Base-by-base conservation (phyloP, 1,139 yeast species). In the Zygosaccharomyces pseudobailii region DNA sequence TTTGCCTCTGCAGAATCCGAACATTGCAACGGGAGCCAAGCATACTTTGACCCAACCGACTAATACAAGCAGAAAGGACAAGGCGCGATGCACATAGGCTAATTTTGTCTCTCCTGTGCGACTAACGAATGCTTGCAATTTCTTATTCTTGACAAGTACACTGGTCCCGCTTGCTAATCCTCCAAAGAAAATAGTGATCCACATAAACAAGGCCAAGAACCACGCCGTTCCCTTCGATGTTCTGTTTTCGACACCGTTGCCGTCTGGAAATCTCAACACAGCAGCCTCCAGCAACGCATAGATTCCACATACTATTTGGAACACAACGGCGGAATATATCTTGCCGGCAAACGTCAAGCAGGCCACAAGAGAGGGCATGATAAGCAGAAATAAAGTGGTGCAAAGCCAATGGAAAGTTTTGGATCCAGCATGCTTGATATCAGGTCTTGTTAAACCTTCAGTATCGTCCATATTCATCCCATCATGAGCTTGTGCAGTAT, bases 21-120 rank as follows among this genome's bases (percentile, higher is more conserved):
- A 80, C 53, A 89, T 66, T 1, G 96, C 85, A 43, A 87, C 82
- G 4, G 92, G 89, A 0, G 95, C 94, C 69, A 90, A 70, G 46
- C 89, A 82, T 31, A 80, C 77, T 55, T 88, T 82, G 6, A 89
- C 84, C 69, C 76, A 72, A 1, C 88, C 90, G 3, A 79, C 72
- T 6, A 81, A 51, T 0, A 74, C 76, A 5, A 70, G 61, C 22
- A 76, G 35, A 9, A 79, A 64, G 3, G 86, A 73, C 2, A 78
- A 58, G 0, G 68, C 56, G 54, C 76, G 75, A 62, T 82, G 82
- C 1, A 71, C 43, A 33, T 67, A 61, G 6, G 63, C 57, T 5
- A 71, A 55, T 5, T 59, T 53, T 8, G 57, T 58, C 21, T 65
- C 63, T 13, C 74, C 69, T 4, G 70, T 49, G 19, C 62, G 57